Base-by-base conservation (phyloP, 2,329 filamentous ascomycete genomes). In the Chalaropsis thielavioides region DNA sequence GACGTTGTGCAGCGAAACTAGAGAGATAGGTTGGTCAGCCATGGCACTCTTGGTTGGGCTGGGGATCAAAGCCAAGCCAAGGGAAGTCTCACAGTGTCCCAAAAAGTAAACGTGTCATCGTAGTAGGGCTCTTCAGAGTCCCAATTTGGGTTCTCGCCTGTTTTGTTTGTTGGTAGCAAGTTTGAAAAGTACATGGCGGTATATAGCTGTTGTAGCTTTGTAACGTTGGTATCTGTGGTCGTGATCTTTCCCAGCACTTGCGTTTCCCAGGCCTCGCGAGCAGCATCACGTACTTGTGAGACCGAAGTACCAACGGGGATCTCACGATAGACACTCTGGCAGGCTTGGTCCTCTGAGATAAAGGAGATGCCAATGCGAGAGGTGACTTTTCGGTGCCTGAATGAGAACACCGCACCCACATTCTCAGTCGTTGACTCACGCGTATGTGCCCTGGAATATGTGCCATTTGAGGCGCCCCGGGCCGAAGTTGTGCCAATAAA, bases 111-210 rank as follows among this genome's bases (percentile, higher is more conserved):
- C 17, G 86, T 82, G 66, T 89, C 86, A 66, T 87, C 83, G 70
- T 87, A 89, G 70, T 87, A 88, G 1, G 86, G 86, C 71, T 89
- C 86, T 0, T 71, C 69, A 1, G 83, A 85, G 1, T 75, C 71
- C 86, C 86, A 89, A 0, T 78, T 73, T 0, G 86, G 85, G 67
- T 89, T 90, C 71, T 89, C 87, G 0, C 84, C 85, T 0, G 85
- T 88, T 68, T 84, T 82, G 71, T 89, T 87, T 0, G 84, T 85
- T 0, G 86, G 86, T 43, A 88, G 80, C 11, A 89, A 72, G 66
- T 84, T 81, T 81, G 87, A 86, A 69, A 86, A 85, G 70, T 89
- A 89, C 41, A 90, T 71, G 0, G 83, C 84, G 0, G 82, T 82
- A 73, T 90, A 90, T 1, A 90, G 75, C 35, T 88, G 75, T 61